Evolutionary conservation across 78 protist species (phyloP).

Genomic region (Emiliania huxleyi): DNA sequence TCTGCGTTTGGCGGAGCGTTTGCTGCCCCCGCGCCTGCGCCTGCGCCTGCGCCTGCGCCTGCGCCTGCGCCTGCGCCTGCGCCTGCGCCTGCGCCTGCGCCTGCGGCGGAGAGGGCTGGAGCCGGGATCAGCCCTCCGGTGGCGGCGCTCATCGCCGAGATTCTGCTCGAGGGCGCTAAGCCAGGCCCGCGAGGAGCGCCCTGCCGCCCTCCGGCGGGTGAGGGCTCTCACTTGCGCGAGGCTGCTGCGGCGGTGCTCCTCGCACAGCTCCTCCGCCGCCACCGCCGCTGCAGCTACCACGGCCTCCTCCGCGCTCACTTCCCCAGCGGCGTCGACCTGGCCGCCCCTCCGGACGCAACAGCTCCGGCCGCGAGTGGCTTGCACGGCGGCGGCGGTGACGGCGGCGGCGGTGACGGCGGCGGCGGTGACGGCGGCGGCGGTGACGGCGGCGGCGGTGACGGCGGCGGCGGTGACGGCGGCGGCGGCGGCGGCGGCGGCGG

Average conservation of each 20-base stretch:
- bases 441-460: background rate
- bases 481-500: background rate
- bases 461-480: background rate
- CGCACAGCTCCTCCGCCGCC: background rate
- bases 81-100: background rate
- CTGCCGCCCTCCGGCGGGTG: background rate
- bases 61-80: no score
- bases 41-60: no score
- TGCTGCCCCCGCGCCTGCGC: no score
- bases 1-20: no score
- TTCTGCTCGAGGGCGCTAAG: background rate
- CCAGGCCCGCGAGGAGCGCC: background rate
- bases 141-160: no score
- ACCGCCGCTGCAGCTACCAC: background rate
- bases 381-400: background rate
- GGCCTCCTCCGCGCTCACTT: background rate
- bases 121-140: no score
- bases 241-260: background rate
- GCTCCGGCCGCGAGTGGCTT: background rate
- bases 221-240: background rate
- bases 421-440: background rate
- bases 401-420: background rate
- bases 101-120: background rate
- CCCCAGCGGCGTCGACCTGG: background rate
- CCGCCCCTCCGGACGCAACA: background rate